phyloP scores from a whole-genome alignment of 805 yeast genomes.

The Cyberlindnera americana region DNA sequence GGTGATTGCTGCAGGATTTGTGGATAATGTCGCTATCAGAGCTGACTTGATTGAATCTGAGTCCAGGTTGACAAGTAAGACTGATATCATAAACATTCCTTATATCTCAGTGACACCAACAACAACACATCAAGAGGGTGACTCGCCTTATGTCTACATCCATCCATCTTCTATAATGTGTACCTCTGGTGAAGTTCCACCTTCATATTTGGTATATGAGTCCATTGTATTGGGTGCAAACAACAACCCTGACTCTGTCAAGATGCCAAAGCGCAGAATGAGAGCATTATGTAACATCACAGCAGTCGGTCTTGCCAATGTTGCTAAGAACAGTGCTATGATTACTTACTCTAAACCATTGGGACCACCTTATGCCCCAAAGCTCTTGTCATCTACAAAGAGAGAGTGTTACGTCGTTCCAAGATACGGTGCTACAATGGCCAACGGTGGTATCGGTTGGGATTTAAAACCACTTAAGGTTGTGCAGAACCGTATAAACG shows the following conservation, averaged over 20 bases:
- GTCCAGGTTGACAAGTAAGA: slow-evolving; percentile 52
- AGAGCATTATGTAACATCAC: slow-evolving; percentile 71
- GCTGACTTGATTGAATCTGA: slow-evolving; percentile 72
- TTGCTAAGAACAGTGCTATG: slow-evolving; percentile 69
- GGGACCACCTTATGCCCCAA: slow-evolving; percentile 87
- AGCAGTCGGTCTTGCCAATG: slow-evolving; percentile 71
- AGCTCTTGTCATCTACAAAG: slow-evolving; percentile 56
- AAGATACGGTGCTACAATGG: slow-evolving; percentile 78
- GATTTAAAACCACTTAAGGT: slow-evolving; percentile 82
- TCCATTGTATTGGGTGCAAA: slow-evolving; percentile 55
- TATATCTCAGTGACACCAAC: slow-evolving; percentile 52
- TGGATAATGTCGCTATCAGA: slow-evolving; percentile 86
- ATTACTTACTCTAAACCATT: slow-evolving; percentile 86
- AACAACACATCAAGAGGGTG: slow-evolving; percentile 31
- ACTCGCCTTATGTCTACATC: slow-evolving; percentile 62
- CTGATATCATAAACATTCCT: slow-evolving; percentile 58
- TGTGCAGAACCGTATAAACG: slow-evolving; percentile 59
- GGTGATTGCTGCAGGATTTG: slow-evolving; percentile 87
- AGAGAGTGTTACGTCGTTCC: slow-evolving; percentile 91
- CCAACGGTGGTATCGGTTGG: slow-evolving; percentile 88
- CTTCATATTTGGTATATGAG: slow-evolving; percentile 72
- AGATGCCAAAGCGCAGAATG: slow-evolving; percentile 56
- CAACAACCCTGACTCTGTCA: slow-evolving; percentile 38
- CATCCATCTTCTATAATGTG: slow-evolving; percentile 74
- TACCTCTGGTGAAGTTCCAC: slow-evolving; percentile 65